phyloP scores from a whole-genome alignment of 2,329 filamentous ascomycete species.

The Camillea tinctor region DNA sequence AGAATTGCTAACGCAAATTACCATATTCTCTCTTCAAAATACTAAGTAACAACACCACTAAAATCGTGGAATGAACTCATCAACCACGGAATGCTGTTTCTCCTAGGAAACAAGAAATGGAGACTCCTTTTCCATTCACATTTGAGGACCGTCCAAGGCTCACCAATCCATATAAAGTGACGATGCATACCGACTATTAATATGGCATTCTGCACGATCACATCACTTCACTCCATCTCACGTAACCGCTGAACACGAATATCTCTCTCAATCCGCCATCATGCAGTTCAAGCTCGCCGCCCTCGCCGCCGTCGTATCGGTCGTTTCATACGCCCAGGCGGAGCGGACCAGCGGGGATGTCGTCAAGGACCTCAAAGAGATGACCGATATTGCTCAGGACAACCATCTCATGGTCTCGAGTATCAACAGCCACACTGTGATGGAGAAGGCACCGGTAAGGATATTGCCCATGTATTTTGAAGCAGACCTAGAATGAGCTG shows the following conservation, averaged over 20 bases:
- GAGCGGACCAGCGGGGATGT: neutral
- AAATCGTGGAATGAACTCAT: neutral
- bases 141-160: neutral
- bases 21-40: neutral
- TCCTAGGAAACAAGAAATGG: neutral
- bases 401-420: neutral
- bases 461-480: no score
- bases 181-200: neutral
- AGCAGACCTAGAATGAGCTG: no score
- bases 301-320: neutral
- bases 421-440: neutral
- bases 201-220: neutral
- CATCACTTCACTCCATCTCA: neutral
- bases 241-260: neutral
- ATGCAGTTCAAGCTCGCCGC: neutral
- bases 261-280: neutral
- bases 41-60: neutral
- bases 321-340: neutral
- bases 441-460: neutral
- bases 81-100: neutral
- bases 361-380: neutral
- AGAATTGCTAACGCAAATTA: neutral
- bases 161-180: neutral
- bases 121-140: neutral
- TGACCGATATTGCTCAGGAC: neutral